These are phyloP conservation scores for Paramyrothecium roridum DNA, from an alignment of 2,329 filamentous ascomycete species.

Conservation along the genomic window DNA sequence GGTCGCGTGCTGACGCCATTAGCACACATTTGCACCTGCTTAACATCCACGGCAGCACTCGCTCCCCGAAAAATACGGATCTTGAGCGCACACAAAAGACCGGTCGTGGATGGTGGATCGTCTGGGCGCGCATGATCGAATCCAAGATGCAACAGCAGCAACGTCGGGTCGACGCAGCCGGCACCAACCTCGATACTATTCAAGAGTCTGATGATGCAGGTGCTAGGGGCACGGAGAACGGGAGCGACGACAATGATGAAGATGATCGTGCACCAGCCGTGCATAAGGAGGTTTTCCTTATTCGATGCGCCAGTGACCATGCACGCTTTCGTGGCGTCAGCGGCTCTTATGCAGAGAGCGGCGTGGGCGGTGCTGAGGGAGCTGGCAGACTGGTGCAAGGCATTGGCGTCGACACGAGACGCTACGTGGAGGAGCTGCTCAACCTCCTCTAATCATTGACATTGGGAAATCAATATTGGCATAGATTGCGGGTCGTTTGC, in stretches of 20 bases:
- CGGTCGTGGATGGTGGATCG: constrained; percentile 66
- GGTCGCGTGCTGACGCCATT: constrained; percentile 61
- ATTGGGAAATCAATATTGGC: no score
- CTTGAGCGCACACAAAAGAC: constrained; percentile 65
- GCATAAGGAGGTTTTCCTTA: constrained; percentile 59
- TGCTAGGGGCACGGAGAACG: neutral
- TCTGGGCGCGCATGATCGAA: constrained; percentile 58
- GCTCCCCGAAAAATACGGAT: constrained; percentile 35
- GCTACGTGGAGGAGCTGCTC: constrained; percentile 71
- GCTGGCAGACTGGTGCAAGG: constrained; percentile 64
- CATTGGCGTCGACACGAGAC: constrained; percentile 73
- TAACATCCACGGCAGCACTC: constrained; percentile 47
- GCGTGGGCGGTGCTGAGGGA: constrained; percentile 45
- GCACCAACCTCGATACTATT: constrained; percentile 20
- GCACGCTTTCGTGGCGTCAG: constrained; percentile 28
- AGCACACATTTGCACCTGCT: constrained; percentile 64
- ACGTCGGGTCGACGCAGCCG: neutral
- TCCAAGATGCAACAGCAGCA: neutral
- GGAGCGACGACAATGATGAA: constrained; percentile 7
- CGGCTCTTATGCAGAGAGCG: constrained; percentile 27
- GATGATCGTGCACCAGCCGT: constrained; percentile 11
- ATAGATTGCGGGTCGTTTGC: no score
- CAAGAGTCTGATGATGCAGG: constrained; percentile 12
- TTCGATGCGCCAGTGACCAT: constrained; percentile 59
- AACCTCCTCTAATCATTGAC: constrained; percentile 43